Evolutionary conservation across 495 filamentous ascomycete genomes (phyloP).

Genomic region (Tricharina praecox): DNA sequence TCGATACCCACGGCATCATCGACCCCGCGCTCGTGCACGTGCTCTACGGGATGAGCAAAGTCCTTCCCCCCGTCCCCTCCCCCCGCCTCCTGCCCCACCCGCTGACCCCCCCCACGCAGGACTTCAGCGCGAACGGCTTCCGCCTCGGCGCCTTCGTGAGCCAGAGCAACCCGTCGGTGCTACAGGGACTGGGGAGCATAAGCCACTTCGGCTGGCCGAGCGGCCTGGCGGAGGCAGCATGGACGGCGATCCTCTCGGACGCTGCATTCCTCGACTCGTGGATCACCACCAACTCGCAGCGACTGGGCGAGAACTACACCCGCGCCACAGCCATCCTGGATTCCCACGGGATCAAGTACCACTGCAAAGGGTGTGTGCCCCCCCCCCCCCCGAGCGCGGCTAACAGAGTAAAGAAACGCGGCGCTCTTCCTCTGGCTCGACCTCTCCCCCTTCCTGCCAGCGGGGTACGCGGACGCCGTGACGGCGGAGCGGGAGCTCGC

Average conservation of each 20-base stretch:
- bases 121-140: conserved; percentile 41
- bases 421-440: conserved; percentile 44
- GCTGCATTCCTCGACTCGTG: conserved; percentile 32
- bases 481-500: conserved; percentile 2
- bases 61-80: neutral
- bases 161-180: conserved; percentile 30
- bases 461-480: neutral
- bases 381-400: neutral
- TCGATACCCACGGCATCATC: conserved; percentile 35
- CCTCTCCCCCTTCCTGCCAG: conserved; percentile 24
- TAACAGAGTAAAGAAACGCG: conserved; percentile 1
- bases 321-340: conserved; percentile 29
- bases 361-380: conserved; percentile 7
- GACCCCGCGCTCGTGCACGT: conserved; percentile 38
- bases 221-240: conserved; percentile 32
- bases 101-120: conserved; percentile 29
- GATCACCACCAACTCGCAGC: conserved; percentile 29
- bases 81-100: too few species aligned
- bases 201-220: conserved; percentile 34
- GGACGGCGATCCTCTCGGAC: conserved; percentile 34
- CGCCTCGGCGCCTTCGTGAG: conserved; percentile 39
- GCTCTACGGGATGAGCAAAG: conserved; percentile 36
- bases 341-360: conserved; percentile 30
- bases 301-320: conserved; percentile 29
- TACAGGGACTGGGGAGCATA: conserved; percentile 27